Conservation (phyloP, 331 rosid species). For the Ulmus americana region DNA sequence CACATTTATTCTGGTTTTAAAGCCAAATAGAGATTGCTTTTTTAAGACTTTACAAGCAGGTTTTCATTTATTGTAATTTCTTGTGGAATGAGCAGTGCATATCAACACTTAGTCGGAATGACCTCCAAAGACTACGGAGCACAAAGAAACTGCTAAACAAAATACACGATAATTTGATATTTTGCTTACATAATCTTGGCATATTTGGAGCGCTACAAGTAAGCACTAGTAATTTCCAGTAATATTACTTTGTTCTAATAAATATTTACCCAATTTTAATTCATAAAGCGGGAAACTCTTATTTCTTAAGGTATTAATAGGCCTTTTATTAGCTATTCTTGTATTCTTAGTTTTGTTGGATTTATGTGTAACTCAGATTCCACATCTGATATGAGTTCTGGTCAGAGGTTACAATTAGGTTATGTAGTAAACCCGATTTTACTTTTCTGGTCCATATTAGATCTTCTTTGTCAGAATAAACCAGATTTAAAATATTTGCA, state of each 20-base stretch:
- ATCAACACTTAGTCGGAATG: conserved; percentile 41
- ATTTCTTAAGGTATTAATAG: background rate
- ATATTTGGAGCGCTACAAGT: conserved; percentile 80
- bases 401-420: too few species aligned
- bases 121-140: conserved; percentile 46
- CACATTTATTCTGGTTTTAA: conserved; percentile 21
- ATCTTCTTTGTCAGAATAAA: too few species aligned
- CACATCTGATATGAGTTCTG: background rate
- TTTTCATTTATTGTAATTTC: conserved; percentile 23
- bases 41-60: conserved; percentile 6
- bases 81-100: conserved; percentile 52
- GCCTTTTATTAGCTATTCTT: background rate
- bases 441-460: too few species aligned
- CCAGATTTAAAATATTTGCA: too few species aligned
- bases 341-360: background rate
- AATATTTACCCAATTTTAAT: background rate
- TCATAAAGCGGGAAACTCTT: background rate
- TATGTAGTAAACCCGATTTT: too few species aligned
- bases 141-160: conserved; percentile 55
- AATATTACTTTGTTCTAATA: conserved; percentile 11
- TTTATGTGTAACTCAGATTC: background rate
- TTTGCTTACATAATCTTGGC: conserved; percentile 71
- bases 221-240: conserved; percentile 24
- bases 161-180: conserved; percentile 62
- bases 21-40: conserved; percentile 1